phyloP scores from a whole-genome alignment of 805 yeast species.

The Blastobotrys mokoenaii region DNA sequence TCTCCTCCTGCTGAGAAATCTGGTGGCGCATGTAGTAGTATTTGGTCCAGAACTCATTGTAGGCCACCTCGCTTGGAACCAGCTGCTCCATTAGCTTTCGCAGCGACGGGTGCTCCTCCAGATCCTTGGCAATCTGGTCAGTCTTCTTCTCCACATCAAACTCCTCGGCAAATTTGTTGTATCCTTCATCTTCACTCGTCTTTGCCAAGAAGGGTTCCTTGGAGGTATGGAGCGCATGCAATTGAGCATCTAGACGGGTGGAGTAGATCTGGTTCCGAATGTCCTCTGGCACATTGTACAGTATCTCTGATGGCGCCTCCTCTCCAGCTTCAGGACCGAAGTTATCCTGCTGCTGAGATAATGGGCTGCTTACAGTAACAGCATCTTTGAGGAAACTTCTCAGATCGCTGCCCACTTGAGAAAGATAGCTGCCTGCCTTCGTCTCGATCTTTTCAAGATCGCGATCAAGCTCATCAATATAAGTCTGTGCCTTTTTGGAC shows the following conservation, averaged over 20 bases:
- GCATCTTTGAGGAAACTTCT: slow-evolving; percentile 36
- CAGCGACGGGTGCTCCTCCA: slow-evolving; percentile 44
- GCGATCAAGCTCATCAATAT: slow-evolving; percentile 63
- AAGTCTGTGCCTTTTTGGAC: slow-evolving; percentile 45
- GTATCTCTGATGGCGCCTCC: slow-evolving; percentile 33
- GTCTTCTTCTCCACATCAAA: slow-evolving; percentile 44
- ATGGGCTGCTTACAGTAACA: slow-evolving; percentile 24
- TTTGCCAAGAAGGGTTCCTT: slow-evolving; percentile 35
- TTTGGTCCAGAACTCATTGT: slow-evolving; percentile 64
- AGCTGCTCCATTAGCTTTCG: slow-evolving; percentile 46
- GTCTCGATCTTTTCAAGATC: slow-evolving; percentile 68
- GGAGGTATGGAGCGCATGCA: slow-evolving; percentile 46
- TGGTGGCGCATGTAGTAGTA: slow-evolving; percentile 49
- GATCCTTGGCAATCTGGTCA: slow-evolving; percentile 39
- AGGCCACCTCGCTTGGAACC: slow-evolving; percentile 57
- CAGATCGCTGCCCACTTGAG: slow-evolving; percentile 43
- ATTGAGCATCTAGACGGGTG: slow-evolving; percentile 55
- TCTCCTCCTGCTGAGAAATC: slow-evolving; percentile 53
- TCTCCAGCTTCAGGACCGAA: slow-evolving; percentile 16
- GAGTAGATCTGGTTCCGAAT: slow-evolving; percentile 33
- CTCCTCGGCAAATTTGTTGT: slow-evolving; percentile 27
- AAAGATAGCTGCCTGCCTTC: slow-evolving; percentile 52
- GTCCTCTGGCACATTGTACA: slow-evolving; percentile 38
- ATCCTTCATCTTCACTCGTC: slow-evolving; percentile 28
- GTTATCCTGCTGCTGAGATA: background rate